Evolutionary conservation across 2,329 filamentous ascomycete genomes (phyloP), one percentile per base, ranked within the genome.

Genomic region (Diaporthe sp.): DNA sequence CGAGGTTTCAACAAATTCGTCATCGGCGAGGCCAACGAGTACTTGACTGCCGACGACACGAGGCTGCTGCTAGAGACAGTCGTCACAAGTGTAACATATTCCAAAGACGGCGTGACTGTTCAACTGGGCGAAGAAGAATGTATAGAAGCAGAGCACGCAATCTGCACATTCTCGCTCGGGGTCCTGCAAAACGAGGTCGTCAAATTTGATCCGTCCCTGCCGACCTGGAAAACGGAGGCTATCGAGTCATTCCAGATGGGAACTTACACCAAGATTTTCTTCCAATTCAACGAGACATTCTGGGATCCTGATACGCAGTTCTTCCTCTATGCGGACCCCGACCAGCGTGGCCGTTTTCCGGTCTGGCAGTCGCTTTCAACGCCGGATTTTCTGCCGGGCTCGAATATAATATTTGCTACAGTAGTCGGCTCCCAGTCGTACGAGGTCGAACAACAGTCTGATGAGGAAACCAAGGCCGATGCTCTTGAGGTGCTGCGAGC

Each of bases 291-390:
- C 27, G 51, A 55, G 51, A 55, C 51, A 2, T 32, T 55, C 27
- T 55, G 51, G 51, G 51, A 55, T 22, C 51, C 51, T 32, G 51
- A 55, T 4, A 55, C 51, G 51, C 51, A 55, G 22, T 55, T 4
- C 17, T 55, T 55, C 17, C 51, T 55, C 1, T 55, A 55, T 32
- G 51, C 51, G 51, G 55, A 58, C 15, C 55, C 55, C 9, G 55
- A 58, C 19, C 8, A 58, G 55, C 55, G 55, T 32, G 55, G 55
- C 5, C 55, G 55, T n/a, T 58, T 15, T 12, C 55, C 55, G 12
- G 55, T 58, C 19, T 58, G 55, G 55, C 55, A 58, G 30, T 58
- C 55, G 17, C 55, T 58, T 25, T 58, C 55, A 58, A n/a, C 19
- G 22, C 55, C 55, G 0, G 55, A 19, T 15, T 58, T 58, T 8